Percentiles rank a stretch among this genome's conserved stretches.
These are phyloP conservation scores for Aleurites moluccanus DNA, from an alignment of 441 rosid genomes.

Conservation along the genomic window DNA sequence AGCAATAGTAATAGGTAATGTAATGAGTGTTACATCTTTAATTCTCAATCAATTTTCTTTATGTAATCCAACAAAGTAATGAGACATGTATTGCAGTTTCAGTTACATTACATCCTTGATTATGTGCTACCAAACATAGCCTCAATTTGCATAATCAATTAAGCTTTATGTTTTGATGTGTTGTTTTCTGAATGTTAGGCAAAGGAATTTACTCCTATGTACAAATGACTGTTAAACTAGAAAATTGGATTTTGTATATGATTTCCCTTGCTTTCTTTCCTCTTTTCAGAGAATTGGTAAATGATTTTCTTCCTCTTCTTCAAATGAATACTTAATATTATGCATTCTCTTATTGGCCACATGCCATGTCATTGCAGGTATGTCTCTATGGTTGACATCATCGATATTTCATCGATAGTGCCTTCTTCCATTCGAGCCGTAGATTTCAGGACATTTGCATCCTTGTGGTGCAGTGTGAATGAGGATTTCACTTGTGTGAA, in stretches of 20 bases:
- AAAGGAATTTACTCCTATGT: neutral
- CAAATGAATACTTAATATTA: constrained; percentile 2
- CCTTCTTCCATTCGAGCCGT: constrained; percentile 59
- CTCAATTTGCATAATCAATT: neutral
- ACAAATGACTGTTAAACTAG: neutral
- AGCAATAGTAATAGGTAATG: neutral
- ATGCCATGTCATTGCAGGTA: constrained; percentile 47
- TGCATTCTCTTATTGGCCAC: neutral
- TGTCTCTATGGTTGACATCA: constrained; percentile 71
- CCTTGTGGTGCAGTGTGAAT: constrained; percentile 60
- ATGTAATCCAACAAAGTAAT: neutral
- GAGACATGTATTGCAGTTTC: neutral
- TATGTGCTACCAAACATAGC: neutral
- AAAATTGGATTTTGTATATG: neutral
- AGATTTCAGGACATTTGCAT: constrained; percentile 79
- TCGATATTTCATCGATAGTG: constrained; percentile 66
- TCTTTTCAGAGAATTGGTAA: neutral
- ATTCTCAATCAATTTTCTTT: neutral
- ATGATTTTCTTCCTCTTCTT: neutral
- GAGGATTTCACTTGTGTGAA: constrained; percentile 44
- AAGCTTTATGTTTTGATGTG: neutral
- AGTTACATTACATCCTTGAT: neutral
- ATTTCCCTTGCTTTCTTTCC: neutral
- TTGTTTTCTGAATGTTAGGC: neutral
- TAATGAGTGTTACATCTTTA: neutral